Percentiles rank a stretch among this genome's conserved stretches.
Conservation (phyloP, 73 alveolate species). For the Paramecium tetraurelia region DNA sequence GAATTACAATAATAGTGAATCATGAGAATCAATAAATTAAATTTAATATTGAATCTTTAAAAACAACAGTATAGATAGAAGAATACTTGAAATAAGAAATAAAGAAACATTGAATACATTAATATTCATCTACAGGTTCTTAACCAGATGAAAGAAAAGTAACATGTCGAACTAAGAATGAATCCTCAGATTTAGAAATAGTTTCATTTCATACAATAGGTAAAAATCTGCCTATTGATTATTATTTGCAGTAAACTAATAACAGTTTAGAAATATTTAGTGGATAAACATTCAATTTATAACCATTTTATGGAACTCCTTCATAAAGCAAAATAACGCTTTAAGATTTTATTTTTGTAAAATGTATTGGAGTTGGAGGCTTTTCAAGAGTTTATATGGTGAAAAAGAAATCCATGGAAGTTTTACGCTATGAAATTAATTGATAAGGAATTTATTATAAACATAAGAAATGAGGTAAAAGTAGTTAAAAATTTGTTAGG, state of each 20-base stretch:
- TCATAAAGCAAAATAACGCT: neutral
- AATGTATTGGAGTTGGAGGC: slow-evolving; percentile 90
- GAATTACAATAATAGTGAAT: neutral
- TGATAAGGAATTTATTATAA: slow-evolving; percentile 71
- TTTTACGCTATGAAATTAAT: slow-evolving; percentile 82
- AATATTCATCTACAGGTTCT: slow-evolving; percentile 30
- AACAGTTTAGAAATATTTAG: neutral
- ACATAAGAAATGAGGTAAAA: slow-evolving; percentile 63
- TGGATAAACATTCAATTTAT: neutral
- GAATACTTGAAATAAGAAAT: neutral
- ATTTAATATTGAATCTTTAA: neutral
- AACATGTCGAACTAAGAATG: slow-evolving; percentile 11
- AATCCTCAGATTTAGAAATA: neutral
- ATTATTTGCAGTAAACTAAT: neutral
- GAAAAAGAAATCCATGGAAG: slow-evolving; percentile 80
- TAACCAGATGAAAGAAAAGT: slow-evolving; percentile 6
- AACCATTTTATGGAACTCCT: slow-evolving; percentile 29
- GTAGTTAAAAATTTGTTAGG: slow-evolving; percentile 11
- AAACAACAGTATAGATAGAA: neutral
- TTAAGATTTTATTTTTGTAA: slow-evolving; percentile 57
- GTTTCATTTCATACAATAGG: slow-evolving; percentile 19
- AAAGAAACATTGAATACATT: neutral
- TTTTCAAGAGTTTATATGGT: slow-evolving; percentile 78
- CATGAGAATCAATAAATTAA: slow-evolving; percentile 9
- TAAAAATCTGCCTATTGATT: slow-evolving; percentile 35